Conservation (phyloP, 345 rosid genomes). For the Eucalyptus camaldulensis region DNA sequence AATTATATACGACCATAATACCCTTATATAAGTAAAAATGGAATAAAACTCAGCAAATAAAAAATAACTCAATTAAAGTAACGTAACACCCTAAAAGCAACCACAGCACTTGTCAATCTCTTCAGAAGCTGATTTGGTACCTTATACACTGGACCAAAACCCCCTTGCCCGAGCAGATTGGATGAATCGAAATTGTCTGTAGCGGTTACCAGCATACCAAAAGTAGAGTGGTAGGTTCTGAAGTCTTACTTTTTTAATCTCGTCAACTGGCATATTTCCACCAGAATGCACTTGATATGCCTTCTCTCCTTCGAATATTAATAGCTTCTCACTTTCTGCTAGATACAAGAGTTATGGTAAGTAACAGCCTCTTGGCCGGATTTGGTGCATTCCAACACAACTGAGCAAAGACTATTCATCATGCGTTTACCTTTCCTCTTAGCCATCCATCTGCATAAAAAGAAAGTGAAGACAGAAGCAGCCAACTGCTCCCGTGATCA, state of each 20-base stretch:
- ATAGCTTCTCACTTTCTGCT: neutral
- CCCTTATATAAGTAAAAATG: too few relatives aligned
- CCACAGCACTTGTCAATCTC: neutral
- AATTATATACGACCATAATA: too few relatives aligned
- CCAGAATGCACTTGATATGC: neutral
- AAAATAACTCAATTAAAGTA: too few relatives aligned
- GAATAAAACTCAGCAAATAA: too few relatives aligned
- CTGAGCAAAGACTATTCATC: neutral
- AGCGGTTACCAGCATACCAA: neutral
- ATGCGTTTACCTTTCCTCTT: neutral
- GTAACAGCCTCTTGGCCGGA: neutral
- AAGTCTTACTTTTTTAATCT: neutral
- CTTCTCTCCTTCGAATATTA: neutral
- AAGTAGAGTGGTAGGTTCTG: neutral
- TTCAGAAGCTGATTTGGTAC: neutral
- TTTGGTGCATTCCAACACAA: neutral
- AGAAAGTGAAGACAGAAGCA: neutral
- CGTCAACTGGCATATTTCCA: neutral
- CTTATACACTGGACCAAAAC: neutral
- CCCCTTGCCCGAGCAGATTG: neutral
- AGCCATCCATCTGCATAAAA: neutral
- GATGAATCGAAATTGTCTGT: neutral
- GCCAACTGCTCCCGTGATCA: neutral
- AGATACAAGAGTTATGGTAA: neutral
- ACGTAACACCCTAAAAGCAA: too few relatives aligned